Evolutionary conservation across 2,329 filamentous ascomycete genomes (phyloP), one percentile per base, ranked within the genome.

Genomic region (Chrysoporthe deuterocubensis): DNA sequence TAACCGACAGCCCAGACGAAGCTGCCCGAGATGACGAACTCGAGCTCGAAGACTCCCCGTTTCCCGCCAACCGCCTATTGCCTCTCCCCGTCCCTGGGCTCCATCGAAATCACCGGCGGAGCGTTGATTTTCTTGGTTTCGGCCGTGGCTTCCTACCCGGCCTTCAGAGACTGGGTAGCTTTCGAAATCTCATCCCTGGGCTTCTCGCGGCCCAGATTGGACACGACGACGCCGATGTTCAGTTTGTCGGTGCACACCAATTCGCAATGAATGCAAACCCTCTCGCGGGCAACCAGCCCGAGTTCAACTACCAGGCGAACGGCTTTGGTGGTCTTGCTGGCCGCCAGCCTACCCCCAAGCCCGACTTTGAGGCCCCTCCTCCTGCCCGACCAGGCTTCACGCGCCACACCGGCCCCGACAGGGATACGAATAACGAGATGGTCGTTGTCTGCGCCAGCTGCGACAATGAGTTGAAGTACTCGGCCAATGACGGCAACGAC

Each of bases 381-480:
- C 80, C 89, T 0, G 83, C 92, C 0, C 85, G 86, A 6, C 81
- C 88, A n/a, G 95, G 94, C 0, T 98, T 96, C 74, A 97, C 92
- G 1, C 85, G 94, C 68, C 56, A 70, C n/a, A 70, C 67, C 6
- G 62, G 64, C 43, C 44, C 57, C 3, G 69, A 69, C 40, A 50
- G 54, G 14, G 89, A 88, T 61, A 92, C 92, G 0, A 86, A 82
- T 50, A 90, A 93, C 46, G 89, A 93, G 18, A 86, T 92, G 48
- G 83, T 92, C 0, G 85, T 95, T 2, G 84, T 97, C 1, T 99
- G 96, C 76, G 92, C 95, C 0, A 92, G 92, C 68, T 99, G 96
- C 74, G 90, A 91, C 21, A 86, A 92, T 68, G 95, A 98, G 79
- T 81, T 99, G 18, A 91, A 93, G 6, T 89, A 90, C 62, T 92